Evolutionary conservation across 2,329 filamentous ascomycete genomes (phyloP), one percentile per base, ranked within the genome.

Genomic region (Teratosphaeria nubilosa): DNA sequence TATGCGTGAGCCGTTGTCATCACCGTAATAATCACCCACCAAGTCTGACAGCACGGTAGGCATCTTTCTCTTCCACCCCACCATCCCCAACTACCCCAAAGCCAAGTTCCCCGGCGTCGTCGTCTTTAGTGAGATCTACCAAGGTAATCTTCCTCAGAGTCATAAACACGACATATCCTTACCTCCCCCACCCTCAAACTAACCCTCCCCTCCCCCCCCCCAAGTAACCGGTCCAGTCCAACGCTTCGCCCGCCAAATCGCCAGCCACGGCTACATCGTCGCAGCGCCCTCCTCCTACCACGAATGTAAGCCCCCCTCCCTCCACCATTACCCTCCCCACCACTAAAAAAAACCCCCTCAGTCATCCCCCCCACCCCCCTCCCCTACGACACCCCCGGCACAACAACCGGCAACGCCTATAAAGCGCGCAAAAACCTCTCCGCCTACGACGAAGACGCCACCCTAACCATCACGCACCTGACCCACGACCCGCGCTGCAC

Each of bases 91-190:
- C 60, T 95, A 95, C 70, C 90, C 91, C 30, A 86, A 94, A 64
- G 91, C 91, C 74, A 91, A 84, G 69, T 96, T 95, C 68, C 91
- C 91, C 0, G 91, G 88, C 22, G 88, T 96, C 5, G 87, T 89
- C 14, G 80, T 96, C 58, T 96, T 95, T 72, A 91, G 87, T 66
- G 91, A 96, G 76, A 96, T 96, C 68, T 96, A 96, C 70, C 91
- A 96, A 85, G 91, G 90, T 91, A 27, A 30, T 34, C 20, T 10
- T 30, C 30, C 31, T 10, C 22, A n/a, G 25, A n/a, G n/a, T n/a
- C n/a, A n/a, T n/a, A n/a, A n/a, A n/a, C n/a, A n/a, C n/a, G n/a
- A n/a, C n/a, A n/a, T n/a, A n/a, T n/a, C n/a, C 20, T 11, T 4
- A 5, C 52, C 22, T 16, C 22, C 9, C 27, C 50, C 50, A 22